Evolutionary conservation across 768 basidiomycete genomes (phyloP).

Genomic region (Baorangia bicolor): DNA sequence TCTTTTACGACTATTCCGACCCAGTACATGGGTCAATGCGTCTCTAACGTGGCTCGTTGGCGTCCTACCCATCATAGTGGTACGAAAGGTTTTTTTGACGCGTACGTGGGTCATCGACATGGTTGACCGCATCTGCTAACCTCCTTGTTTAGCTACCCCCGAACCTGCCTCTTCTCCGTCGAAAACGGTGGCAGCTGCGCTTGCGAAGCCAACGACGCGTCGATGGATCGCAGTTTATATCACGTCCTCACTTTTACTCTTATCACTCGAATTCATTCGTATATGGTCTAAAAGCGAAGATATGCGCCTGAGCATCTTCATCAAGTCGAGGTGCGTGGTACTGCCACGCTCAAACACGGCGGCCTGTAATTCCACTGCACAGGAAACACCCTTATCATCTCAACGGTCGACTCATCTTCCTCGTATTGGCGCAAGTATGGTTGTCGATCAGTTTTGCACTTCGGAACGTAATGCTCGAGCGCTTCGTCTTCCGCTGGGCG

Average conservation of each 20-base stretch:
- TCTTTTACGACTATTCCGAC: slow-evolving; percentile 41
- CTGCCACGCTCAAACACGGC: neutral
- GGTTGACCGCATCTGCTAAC: neutral
- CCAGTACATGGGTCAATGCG: slow-evolving; percentile 43
- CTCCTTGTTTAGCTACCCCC: slow-evolving; percentile 39
- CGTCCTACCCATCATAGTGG: slow-evolving; percentile 55
- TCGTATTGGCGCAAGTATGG: slow-evolving; percentile 51
- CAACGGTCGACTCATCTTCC: slow-evolving; percentile 65
- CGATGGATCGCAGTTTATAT: slow-evolving; percentile 48
- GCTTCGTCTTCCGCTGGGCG: slow-evolving; percentile 50
- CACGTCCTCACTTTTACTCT: slow-evolving; percentile 44
- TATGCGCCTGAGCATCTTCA: slow-evolving; percentile 52
- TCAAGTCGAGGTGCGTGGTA: slow-evolving; percentile 59
- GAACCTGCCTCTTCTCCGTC: slow-evolving; percentile 53
- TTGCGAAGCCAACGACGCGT: slow-evolving; percentile 47
- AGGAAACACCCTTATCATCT: slow-evolving; percentile 77
- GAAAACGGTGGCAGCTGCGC: slow-evolving; percentile 43
- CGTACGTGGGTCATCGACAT: slow-evolving; percentile 41
- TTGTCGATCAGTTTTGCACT: slow-evolving; percentile 49
- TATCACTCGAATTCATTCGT: slow-evolving; percentile 43
- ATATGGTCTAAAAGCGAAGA: slow-evolving; percentile 33
- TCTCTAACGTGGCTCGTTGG: slow-evolving; percentile 47
- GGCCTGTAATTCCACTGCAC: neutral
- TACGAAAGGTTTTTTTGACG: slow-evolving; percentile 58
- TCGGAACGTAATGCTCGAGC: slow-evolving; percentile 62